Base-by-base conservation (phyloP, 2,329 filamentous ascomycete genomes). In the Colletotrichum spaethianum region DNA sequence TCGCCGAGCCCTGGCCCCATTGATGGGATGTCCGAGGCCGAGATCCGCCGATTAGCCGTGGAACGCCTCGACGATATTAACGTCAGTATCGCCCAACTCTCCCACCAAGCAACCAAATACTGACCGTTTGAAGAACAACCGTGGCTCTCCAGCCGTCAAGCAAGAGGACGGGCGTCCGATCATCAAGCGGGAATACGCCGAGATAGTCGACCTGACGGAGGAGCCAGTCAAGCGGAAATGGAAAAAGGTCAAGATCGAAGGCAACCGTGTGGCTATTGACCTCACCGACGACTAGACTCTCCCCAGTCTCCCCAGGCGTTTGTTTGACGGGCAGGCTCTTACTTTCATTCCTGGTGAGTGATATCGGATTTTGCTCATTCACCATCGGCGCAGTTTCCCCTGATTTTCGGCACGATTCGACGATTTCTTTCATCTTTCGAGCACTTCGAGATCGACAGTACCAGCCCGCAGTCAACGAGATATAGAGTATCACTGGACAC, bases 1-100 rank as follows among this genome's bases (percentile, higher is more conserved):
- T 66, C 75, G 3, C 75, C 74, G 20, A 55, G 36, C 4, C 74
- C 73, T 12, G 64, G 73, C n/a, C 66, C 56, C 36, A 72, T 72
- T 26, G 52, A 67, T 12, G 62, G 48, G 12, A 44, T 74, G 4
- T 73, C 70, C 12, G 65, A 65, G 23, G 62, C 57, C 11, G 70
- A 74, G 46, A 73, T 74, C 26, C 66, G 73, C 31, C 61, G 73
- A 28, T 26, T 74, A 26, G 73, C 73, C 9, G 53, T 40, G 18
- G 66, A 74, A 44, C 73, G 70, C 16, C 70, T 74, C 20, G 48
- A 67, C 14, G 56, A 64, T 16, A 52, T 74, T 4, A 62, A 70
- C 44, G 72, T 73, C 20, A 33, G 71, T 67, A 26, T 42, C 31
- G 31, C 11, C 42, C 18, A 7, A n/a, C 46, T 61, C 14, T 28